Conservation (phyloP, 768 basidiomycete genomes). For the Myochromella boudieri region DNA sequence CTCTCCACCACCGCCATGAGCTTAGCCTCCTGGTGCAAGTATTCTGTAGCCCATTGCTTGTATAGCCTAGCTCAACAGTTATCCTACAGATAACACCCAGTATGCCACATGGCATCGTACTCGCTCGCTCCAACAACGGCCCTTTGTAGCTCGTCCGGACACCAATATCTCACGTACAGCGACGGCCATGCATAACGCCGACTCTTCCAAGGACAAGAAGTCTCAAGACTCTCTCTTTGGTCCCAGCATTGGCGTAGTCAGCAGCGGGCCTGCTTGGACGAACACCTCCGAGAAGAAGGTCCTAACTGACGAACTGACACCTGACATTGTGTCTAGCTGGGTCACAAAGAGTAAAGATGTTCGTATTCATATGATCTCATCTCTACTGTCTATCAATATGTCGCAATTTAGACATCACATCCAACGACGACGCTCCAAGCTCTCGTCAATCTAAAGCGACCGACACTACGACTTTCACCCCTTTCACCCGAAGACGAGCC, state of each 20-base stretch:
- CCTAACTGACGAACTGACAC: constrained; percentile 70
- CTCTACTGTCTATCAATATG: constrained; percentile 4
- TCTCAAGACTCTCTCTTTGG: constrained; percentile 86
- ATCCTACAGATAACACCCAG: constrained; percentile 39
- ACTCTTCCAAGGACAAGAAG: constrained; percentile 47
- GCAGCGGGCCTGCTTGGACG: constrained; percentile 71
- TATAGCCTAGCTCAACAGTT: neutral
- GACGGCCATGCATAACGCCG: constrained; percentile 42
- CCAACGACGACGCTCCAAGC: constrained; percentile 94
- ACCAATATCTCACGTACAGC: constrained; percentile 48
- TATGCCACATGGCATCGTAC: constrained; percentile 62
- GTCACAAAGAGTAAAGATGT: constrained; percentile 88
- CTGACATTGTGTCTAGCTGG: constrained; percentile 82
- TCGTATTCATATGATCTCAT: constrained; percentile 21
- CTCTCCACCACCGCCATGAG: constrained; percentile 15
- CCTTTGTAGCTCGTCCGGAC: constrained; percentile 51
- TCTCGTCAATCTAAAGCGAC: constrained; percentile 91
- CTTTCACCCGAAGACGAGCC: constrained; percentile 49
- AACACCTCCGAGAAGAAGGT: constrained; percentile 60
- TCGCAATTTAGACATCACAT: constrained; percentile 56
- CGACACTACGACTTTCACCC: constrained; percentile 77
- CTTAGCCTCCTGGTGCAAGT: constrained; percentile 38
- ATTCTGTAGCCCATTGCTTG: neutral
- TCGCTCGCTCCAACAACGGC: constrained; percentile 48
- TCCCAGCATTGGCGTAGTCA: constrained; percentile 82